Evolutionary conservation across 208 protist species (phyloP).

Genomic region (Acanthamoeba quina): DNA sequence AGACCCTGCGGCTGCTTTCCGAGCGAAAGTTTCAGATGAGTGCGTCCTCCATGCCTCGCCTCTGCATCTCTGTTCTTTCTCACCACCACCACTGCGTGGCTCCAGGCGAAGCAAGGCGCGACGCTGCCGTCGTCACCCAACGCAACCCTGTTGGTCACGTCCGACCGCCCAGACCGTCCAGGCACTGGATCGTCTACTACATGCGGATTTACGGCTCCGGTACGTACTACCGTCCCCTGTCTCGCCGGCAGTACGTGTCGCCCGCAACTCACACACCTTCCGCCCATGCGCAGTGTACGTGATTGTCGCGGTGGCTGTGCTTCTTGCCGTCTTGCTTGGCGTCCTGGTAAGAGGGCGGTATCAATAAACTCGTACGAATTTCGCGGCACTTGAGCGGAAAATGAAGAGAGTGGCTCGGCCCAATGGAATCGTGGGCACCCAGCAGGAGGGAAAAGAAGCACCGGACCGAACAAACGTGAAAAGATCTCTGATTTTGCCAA

Average conservation of each 20-base stretch:
- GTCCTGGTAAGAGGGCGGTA: not conserved
- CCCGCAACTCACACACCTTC: not conserved
- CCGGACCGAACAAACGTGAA: not conserved
- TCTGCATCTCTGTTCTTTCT: not conserved
- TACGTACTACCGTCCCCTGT: not conserved
- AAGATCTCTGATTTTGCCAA: not conserved
- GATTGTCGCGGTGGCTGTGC: not conserved
- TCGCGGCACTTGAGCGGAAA: not conserved
- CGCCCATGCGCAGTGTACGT: not conserved
- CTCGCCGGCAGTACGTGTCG: not conserved
- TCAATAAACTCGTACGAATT: not conserved
- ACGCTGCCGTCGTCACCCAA: not conserved
- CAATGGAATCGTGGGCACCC: not conserved
- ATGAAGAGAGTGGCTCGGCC: not conserved
- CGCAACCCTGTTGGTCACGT: not conserved
- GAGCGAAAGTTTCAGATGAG: not conserved
- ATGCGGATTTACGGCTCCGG: not conserved
- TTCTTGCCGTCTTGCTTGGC: not conserved
- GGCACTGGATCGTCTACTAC: slow-evolving; percentile 2
- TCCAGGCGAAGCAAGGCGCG: not conserved
- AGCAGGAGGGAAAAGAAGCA: not conserved
- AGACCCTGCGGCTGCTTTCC: not conserved
- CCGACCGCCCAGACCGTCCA: not conserved
- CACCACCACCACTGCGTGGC: not conserved
- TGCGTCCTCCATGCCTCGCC: not conserved